phyloP scores from a whole-genome alignment of 495 filamentous ascomycete species.

The Lasiosphaeris hirsuta region DNA sequence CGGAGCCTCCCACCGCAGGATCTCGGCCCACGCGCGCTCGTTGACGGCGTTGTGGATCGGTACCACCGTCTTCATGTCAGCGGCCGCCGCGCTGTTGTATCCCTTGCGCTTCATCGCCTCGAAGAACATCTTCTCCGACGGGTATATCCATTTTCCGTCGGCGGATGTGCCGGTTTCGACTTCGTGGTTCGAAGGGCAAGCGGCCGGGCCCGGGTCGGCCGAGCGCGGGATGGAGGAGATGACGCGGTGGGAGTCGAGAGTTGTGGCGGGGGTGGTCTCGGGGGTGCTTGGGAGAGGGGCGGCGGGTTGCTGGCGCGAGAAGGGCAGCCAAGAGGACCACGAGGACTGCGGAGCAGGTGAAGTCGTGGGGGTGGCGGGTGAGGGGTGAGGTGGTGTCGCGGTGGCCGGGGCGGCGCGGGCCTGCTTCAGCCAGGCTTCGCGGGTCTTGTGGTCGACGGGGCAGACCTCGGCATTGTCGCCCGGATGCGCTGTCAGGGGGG shows the following conservation, averaged over 20 bases:
- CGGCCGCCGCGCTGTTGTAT: conserved; percentile 48
- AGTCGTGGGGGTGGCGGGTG: neutral
- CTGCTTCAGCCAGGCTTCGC: conserved; percentile 71
- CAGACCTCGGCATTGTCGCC: conserved; percentile 46
- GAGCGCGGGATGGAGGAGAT: conserved; percentile 50
- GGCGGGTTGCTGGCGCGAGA: conserved; percentile 23
- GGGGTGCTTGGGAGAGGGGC: conserved; percentile 23
- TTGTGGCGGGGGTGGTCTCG: conserved; percentile 21
- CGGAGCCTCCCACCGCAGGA: conserved; percentile 76
- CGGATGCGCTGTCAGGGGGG: neutral
- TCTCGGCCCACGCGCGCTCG: conserved; percentile 82
- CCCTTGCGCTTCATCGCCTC: conserved; percentile 87
- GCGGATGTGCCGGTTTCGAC: conserved; percentile 67
- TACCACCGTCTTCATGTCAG: conserved; percentile 83
- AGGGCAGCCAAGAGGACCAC: conserved; percentile 29
- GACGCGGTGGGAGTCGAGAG: conserved; percentile 27
- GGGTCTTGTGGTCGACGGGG: conserved; percentile 84
- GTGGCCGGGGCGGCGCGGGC: conserved; percentile 29
- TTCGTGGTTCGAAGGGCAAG: conserved; percentile 64
- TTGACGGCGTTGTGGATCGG: conserved; percentile 98
- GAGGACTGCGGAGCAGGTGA: neutral
- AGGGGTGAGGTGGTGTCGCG: neutral
- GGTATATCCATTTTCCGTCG: conserved; percentile 91
- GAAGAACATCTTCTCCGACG: conserved; percentile 94
- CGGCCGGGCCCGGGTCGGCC: conserved; percentile 51